These are phyloP conservation scores for Talaromyces wortmannii DNA, from an alignment of 495 filamentous ascomycete genomes.

Conservation along the genomic window DNA sequence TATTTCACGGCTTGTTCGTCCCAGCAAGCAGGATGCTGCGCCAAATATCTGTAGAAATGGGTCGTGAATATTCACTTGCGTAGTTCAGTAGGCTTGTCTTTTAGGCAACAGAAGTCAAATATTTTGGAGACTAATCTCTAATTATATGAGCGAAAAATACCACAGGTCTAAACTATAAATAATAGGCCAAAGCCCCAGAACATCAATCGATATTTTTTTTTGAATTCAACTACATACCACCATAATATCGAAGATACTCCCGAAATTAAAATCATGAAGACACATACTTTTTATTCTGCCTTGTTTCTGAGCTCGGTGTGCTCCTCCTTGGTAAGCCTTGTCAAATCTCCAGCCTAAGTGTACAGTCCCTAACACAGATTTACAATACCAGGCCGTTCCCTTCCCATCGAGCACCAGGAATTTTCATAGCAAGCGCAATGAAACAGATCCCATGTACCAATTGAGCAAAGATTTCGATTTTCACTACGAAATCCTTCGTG, in stretches of 20 bases:
- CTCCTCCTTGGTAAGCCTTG: not conserved
- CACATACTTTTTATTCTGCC: not conserved
- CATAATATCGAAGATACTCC: no score
- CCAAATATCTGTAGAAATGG: no score
- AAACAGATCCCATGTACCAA: not conserved
- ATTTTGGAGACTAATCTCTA: no score
- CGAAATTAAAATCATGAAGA: not conserved
- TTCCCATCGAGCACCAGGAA: not conserved
- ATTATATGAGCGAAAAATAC: no score
- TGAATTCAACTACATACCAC: no score
- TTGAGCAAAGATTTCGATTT: slow-evolving; percentile 18
- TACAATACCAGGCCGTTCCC: not conserved
- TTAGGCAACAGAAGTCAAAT: no score
- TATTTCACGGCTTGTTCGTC: not conserved
- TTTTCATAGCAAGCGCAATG: not conserved
- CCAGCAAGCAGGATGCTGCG: not conserved
- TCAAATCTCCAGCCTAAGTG: not conserved
- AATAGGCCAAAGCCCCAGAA: no score
- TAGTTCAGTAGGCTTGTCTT: no score
- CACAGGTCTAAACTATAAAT: no score
- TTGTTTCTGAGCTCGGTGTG: not conserved
- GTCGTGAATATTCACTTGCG: no score
- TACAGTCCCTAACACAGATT: not conserved
- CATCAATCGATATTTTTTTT: no score
- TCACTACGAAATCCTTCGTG: slow-evolving; percentile 23